These are phyloP conservation scores for Craterostigma plantagineum DNA, from an alignment of 257 asterid species.

Conservation along the genomic window DNA sequence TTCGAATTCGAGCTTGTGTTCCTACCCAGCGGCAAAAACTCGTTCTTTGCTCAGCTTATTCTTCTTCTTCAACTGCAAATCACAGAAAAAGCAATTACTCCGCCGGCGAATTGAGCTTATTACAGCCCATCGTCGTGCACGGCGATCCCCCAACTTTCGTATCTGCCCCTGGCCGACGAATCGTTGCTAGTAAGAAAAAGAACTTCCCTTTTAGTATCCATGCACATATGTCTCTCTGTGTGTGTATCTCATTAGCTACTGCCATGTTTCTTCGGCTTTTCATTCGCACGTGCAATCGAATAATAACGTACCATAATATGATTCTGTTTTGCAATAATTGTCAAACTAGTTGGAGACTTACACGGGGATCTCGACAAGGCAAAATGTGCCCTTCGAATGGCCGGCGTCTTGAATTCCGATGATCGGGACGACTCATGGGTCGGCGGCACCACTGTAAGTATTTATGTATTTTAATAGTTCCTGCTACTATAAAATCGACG, in stretches of 20 bases:
- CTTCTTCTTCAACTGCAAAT: slow-evolving; percentile 16
- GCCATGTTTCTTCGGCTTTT: no score
- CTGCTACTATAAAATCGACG: no score
- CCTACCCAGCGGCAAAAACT: slow-evolving; percentile 12
- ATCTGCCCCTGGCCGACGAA: slow-evolving; percentile 86
- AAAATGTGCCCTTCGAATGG: slow-evolving; percentile 80
- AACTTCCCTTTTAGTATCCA: background rate
- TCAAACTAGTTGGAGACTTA: slow-evolving; percentile 70
- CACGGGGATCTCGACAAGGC: slow-evolving; percentile 93
- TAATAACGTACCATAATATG: no score
- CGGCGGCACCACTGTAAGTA: slow-evolving; percentile 82
- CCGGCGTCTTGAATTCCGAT: slow-evolving; percentile 74
- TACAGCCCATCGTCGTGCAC: slow-evolving; percentile 48
- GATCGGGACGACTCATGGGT: slow-evolving; percentile 60
- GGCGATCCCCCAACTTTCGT: slow-evolving; percentile 92
- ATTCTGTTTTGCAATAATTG: background rate
- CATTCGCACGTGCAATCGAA: no score
- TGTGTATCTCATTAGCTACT: no score
- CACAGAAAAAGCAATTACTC: slow-evolving; percentile 6
- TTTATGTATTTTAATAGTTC: background rate
- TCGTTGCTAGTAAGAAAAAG: slow-evolving; percentile 68
- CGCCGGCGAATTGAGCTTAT: slow-evolving; percentile 12
- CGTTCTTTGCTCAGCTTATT: slow-evolving; percentile 15
- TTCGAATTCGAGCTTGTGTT: no score
- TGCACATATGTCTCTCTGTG: no score